Base-by-base conservation (phyloP, 2,329 filamentous ascomycete species). In the Exophiala mesophila region DNA sequence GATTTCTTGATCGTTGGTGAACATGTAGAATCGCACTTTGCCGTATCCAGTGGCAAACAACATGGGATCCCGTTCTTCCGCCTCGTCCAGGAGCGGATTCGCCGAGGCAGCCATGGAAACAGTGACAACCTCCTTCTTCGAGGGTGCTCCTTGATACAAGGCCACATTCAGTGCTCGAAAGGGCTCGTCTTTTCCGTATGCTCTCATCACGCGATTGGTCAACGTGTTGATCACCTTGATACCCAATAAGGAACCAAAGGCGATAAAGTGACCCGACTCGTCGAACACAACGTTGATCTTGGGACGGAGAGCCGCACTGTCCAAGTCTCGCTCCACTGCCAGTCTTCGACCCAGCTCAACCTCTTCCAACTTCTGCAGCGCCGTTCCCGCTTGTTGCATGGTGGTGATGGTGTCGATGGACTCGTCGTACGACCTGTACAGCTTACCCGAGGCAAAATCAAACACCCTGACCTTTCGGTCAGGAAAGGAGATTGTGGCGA, bases 1-100 rank as follows among this genome's bases (percentile, higher is more conserved):
- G 38, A 92, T 76, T 17, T 88, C 84, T 26, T 82, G 78, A 28
- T 95, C 85, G 63, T 96, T 94, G 24, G 87, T 95, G 65, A 96
- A 98, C 80, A 97, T 88, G 74, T 96, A 98, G 68, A 98, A 98
- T 29, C 94, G 84, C 19, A 85, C 78, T 66, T 95, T 97, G 50
- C 82, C 85, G 33, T 85, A 82, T 1, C 82, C 90, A 0, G 92
- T 97, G 7, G 78, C 76, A 32, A 94, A 77, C 5, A 98, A 72
- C 59, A 97, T 90, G 0, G 94, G 89, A 60, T 98, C 92, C 48
- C 89, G 78, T 15, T 81, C 79, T 65, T 96, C 90, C 1, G 92
- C 87, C 69, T 96, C 89, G 59, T 92, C 86, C 2, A 98, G 76
- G 1, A 98, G 75, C 0, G 94, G 92, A 61, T 98, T 98, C 56